These are phyloP conservation scores for Farysia itapuensis DNA, from an alignment of 1,284 basidiomycete species.

Conservation along the genomic window DNA sequence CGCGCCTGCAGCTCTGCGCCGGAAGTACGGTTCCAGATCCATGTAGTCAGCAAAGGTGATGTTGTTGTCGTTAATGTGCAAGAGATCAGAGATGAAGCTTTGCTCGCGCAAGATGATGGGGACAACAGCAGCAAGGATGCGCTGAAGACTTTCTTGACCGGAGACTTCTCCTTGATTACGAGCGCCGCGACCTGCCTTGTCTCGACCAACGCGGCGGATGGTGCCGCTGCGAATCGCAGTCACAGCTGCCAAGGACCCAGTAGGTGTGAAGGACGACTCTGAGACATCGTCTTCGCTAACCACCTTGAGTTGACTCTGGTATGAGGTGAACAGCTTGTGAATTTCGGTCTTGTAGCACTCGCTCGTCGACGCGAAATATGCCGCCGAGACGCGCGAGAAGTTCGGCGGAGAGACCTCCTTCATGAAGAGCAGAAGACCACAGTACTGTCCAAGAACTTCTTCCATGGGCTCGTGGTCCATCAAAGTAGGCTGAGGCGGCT, in stretches of 20 bases:
- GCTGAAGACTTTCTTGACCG: slow-evolving; percentile 69
- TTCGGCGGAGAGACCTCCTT: slow-evolving; percentile 73
- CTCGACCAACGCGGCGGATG: slow-evolving; percentile 25
- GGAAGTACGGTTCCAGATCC: slow-evolving; percentile 89
- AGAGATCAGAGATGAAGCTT: slow-evolving; percentile 84
- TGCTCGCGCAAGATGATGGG: slow-evolving; percentile 79
- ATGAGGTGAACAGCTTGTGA: slow-evolving; percentile 37
- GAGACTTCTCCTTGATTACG: slow-evolving; percentile 12
- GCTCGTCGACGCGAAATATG: slow-evolving; percentile 45
- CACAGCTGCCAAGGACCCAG: slow-evolving; percentile 5
- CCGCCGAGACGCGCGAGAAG: slow-evolving; percentile 46
- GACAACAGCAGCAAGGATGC: slow-evolving; percentile 75
- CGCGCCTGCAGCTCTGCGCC: slow-evolving; percentile 73
- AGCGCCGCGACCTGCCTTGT: slow-evolving; percentile 12
- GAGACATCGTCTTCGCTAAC: slow-evolving; percentile 40
- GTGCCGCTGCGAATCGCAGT: slow-evolving; percentile 37
- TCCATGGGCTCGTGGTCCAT: slow-evolving; percentile 65
- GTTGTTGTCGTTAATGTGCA: slow-evolving; percentile 80
- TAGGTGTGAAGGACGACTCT: slow-evolving; percentile 28
- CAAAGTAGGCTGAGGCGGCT: slow-evolving; percentile 42
- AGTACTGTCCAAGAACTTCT: slow-evolving; percentile 79
- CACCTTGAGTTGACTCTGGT: slow-evolving; percentile 27
- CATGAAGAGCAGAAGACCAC: slow-evolving; percentile 85
- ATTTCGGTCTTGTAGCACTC: slow-evolving; percentile 51
- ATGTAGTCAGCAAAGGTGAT: slow-evolving; percentile 92